Base-by-base conservation (phyloP, 1,139 yeast genomes). In the Blastobotrys persicus region DNA sequence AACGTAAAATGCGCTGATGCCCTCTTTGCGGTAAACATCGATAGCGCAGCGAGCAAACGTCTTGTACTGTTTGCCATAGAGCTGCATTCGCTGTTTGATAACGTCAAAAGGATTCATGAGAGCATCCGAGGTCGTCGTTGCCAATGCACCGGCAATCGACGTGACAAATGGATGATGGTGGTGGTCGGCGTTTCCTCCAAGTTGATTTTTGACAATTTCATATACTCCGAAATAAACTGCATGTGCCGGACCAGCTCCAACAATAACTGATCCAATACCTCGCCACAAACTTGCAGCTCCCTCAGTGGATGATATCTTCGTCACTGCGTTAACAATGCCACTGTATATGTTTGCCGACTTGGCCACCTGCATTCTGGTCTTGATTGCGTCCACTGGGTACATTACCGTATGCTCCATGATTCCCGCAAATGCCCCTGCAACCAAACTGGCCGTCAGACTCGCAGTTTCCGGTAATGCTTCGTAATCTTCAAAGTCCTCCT, bases 171-270 rank as follows among this genome's bases (percentile, higher is more conserved):
- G 95, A 62, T 85, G 88, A 60, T 82, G 85, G 54, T 79, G 84
- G 3, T 61, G 52, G 46, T 68, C 69, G 33, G 60, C 64, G 37
- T 63, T 61, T 19, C 69, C 69, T 37, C 71, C 76, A 53, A 76
- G 75, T 50, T 65, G 70, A 26, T 86, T 81, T 67, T 91, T 91
- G 52, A 92, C 78, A 44, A 83, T 78, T 70, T 92, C 99, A 69
- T 91, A 94, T 5, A 95, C 96, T n/a, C 92, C 85, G 69, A 91
- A 92, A 70, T 94, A 94, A 13, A 94, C 87, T 1, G 98, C 98
- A 71, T 92, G 99, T 7, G 98, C 98, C 1, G 99, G 99, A 3
- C 98, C 99, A n/a, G 99, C 98, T 40, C 99, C 99, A 55, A 92
- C 66, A 9, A 91, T 82, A 56, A 94, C 96, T 1, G 96, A 87